These are phyloP conservation scores for Colletotrichum sp. DNA, from an alignment of 2,329 filamentous ascomycete genomes.

Conservation along the genomic window DNA sequence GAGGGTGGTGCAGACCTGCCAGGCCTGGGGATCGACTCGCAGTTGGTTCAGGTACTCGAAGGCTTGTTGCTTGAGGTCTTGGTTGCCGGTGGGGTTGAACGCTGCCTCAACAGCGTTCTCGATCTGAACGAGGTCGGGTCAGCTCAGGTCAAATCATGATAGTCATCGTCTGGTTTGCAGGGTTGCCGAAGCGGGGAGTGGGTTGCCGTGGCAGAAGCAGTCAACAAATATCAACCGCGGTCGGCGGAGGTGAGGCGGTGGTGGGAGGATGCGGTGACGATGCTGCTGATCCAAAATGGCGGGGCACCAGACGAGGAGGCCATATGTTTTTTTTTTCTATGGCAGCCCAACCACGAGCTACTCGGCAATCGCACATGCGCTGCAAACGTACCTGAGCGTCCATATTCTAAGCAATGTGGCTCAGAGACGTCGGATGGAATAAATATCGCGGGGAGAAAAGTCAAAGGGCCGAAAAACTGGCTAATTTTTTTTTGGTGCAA, in stretches of 20 bases:
- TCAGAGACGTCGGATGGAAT: neutral
- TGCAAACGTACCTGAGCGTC: slow-evolving; percentile 51
- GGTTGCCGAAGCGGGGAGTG: neutral
- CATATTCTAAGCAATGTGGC: slow-evolving; percentile 38
- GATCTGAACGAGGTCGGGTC: slow-evolving; percentile 61
- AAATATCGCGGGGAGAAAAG: neutral
- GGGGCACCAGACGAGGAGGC: slow-evolving; percentile 25
- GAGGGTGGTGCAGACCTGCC: slow-evolving; percentile 87
- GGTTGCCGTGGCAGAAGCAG: neutral
- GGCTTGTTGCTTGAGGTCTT: slow-evolving; percentile 79
- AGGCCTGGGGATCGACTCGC: slow-evolving; percentile 81
- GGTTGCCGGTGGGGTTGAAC: slow-evolving; percentile 80
- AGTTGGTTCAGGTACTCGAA: slow-evolving; percentile 82
- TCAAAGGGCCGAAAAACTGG: slow-evolving; percentile 13
- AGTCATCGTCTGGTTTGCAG: neutral
- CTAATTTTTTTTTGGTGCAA: slow-evolving; percentile 1
- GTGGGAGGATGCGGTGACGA: slow-evolving; percentile 23
- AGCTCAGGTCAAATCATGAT: neutral
- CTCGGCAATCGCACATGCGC: slow-evolving; percentile 17
- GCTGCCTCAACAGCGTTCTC: slow-evolving; percentile 96
- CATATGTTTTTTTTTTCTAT: neutral
- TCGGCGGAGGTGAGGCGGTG: neutral
- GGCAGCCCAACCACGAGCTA: neutral
- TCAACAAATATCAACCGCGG: neutral
- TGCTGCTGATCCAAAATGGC: slow-evolving; percentile 27